Evolutionary conservation across 1,284 basidiomycete species (phyloP).

Genomic region (Cryptococcus hybrid): DNA sequence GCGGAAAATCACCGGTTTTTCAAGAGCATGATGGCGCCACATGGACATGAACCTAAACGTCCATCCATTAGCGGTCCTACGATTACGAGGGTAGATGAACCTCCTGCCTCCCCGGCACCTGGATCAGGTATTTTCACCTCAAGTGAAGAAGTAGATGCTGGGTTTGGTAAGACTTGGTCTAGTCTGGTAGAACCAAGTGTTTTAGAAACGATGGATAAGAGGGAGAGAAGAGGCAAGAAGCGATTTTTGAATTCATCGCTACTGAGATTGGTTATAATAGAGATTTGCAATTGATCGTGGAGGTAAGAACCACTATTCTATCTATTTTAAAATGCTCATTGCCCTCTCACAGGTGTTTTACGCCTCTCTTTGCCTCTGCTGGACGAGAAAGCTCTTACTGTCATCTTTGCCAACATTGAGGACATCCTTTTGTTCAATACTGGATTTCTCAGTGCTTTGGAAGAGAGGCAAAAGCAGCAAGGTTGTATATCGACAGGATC

Average conservation of each 20-base stretch:
- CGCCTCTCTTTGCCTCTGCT: slow-evolving; percentile 69
- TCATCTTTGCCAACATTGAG: slow-evolving; percentile 91
- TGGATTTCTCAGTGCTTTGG: slow-evolving; percentile 78
- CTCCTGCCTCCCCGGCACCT: background rate
- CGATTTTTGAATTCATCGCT: slow-evolving; percentile 82
- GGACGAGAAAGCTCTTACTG: slow-evolving; percentile 72
- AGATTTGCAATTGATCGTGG: slow-evolving; percentile 84
- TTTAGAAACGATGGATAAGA: slow-evolving; percentile 68
- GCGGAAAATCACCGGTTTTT: slow-evolving; percentile 35
- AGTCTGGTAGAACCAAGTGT: slow-evolving; percentile 81
- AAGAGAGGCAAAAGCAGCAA: slow-evolving; percentile 85
- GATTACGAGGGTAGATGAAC: slow-evolving; percentile 16
- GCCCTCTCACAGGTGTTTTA: slow-evolving; percentile 67
- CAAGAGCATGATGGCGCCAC: slow-evolving; percentile 23
- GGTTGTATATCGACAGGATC: slow-evolving; percentile 84
- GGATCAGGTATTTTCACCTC: background rate
- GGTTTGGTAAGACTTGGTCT: slow-evolving; percentile 71
- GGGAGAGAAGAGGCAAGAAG: slow-evolving; percentile 84
- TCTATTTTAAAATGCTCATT: background rate
- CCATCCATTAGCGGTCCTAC: slow-evolving; percentile 50
- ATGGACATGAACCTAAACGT: slow-evolving; percentile 8
- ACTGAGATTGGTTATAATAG: slow-evolving; percentile 86
- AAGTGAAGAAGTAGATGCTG: slow-evolving; percentile 5
- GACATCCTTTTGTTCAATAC: slow-evolving; percentile 85
- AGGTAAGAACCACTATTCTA: slow-evolving; percentile 55